Evolutionary conservation across 805 yeast species (phyloP).

Genomic region (Candida maltosa): DNA sequence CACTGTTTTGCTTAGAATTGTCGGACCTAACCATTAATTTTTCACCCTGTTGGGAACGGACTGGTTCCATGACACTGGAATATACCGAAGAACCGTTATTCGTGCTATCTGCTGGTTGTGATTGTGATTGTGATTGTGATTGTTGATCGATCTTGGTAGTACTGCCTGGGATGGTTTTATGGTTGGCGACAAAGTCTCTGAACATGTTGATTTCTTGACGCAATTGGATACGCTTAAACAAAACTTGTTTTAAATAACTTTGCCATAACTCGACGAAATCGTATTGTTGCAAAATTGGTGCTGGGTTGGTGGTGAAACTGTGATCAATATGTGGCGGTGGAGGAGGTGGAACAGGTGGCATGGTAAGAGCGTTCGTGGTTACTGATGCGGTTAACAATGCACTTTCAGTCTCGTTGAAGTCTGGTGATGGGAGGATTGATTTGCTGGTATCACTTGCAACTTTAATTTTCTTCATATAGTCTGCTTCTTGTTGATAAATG

Average conservation of each 20-base stretch:
- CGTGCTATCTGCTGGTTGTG: slow-evolving; percentile 3
- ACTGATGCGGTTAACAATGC: neutral
- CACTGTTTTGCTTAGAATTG: neutral
- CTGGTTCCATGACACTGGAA: neutral
- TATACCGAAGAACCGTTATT: neutral
- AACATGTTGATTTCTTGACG: slow-evolving; percentile 38
- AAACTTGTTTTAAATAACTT: slow-evolving; percentile 29
- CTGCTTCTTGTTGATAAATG: slow-evolving; percentile 22
- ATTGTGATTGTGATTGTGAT: neutral
- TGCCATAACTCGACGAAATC: slow-evolving; percentile 23
- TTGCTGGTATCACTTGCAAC: neutral
- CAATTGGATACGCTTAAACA: slow-evolving; percentile 35
- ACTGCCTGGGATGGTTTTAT: neutral
- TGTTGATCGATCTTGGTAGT: neutral
- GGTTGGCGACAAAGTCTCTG: slow-evolving; percentile 18
- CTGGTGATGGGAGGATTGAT: neutral
- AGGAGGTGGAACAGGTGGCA: slow-evolving; percentile 19
- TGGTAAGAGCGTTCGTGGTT: neutral
- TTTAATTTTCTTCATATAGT: slow-evolving; percentile 6
- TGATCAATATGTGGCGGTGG: slow-evolving; percentile 23
- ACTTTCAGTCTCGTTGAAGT: slow-evolving; percentile 4
- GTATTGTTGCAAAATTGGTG: neutral
- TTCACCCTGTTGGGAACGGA: neutral
- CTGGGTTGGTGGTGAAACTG: neutral
- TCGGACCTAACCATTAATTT: neutral